Percentiles rank a stretch among this genome's conserved stretches.
These are phyloP conservation scores for Magnusiomyces magnusii DNA, from an alignment of 1,139 yeast genomes.

Conservation along the genomic window DNA sequence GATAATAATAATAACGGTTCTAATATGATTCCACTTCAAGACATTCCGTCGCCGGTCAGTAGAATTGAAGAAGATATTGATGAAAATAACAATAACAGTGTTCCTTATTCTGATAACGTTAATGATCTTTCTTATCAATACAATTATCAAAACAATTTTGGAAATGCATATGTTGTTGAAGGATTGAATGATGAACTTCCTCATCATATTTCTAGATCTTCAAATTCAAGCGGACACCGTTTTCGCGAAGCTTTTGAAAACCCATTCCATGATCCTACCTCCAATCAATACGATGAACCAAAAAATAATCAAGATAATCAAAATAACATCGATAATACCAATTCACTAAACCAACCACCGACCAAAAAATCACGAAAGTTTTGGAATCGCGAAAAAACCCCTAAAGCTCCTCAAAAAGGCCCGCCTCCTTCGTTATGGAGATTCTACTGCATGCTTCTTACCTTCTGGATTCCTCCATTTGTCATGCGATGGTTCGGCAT, in stretches of 20 bases:
- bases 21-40: conserved; percentile 11
- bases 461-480: conserved; percentile 90
- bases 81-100: background rate
- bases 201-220: background rate
- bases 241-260: conserved; percentile 49
- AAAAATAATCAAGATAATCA: conserved; percentile 9
- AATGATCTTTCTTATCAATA: background rate
- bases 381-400: background rate
- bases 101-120: background rate
- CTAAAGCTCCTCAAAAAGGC: conserved; percentile 6
- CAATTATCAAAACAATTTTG: background rate
- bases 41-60: conserved; percentile 4
- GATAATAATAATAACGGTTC: too few species aligned
- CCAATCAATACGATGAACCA: too few species aligned
- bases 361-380: conserved; percentile 17
- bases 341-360: conserved; percentile 15
- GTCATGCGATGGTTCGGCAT: conserved; percentile 67
- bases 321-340: too few species aligned
- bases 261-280: too few species aligned
- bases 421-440: conserved; percentile 59
- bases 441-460: conserved; percentile 65
- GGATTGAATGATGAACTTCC: conserved; percentile 2
- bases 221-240: conserved; percentile 20
- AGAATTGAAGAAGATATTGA: background rate
- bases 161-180: background rate